These are phyloP conservation scores for Stagonosporopsis vannaccii DNA, from an alignment of 2,329 filamentous ascomycete genomes.

Conservation along the genomic window DNA sequence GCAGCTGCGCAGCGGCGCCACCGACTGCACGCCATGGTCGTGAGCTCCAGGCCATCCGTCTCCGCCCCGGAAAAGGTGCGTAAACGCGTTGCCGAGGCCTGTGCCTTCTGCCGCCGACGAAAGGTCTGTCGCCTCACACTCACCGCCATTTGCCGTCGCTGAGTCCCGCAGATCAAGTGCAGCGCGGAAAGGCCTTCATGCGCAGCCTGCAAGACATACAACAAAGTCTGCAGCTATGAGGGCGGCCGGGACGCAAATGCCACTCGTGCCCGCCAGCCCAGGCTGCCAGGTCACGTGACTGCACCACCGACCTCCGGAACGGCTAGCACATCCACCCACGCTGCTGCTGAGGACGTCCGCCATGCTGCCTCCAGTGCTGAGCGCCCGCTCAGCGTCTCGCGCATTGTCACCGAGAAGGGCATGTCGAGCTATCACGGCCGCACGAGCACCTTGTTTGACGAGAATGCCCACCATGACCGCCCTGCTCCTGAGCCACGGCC, in stretches of 20 bases:
- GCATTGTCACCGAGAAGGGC: slow-evolving; percentile 51
- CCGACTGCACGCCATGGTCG: neutral
- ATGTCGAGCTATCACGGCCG: slow-evolving; percentile 58
- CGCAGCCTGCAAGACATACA: slow-evolving; percentile 56
- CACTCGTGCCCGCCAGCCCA: slow-evolving; percentile 3
- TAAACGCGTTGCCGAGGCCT: slow-evolving; percentile 42
- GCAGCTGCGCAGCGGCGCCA: neutral
- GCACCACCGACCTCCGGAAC: neutral
- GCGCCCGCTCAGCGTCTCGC: slow-evolving; percentile 33
- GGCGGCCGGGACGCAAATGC: slow-evolving; percentile 24
- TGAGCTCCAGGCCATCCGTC: slow-evolving; percentile 5
- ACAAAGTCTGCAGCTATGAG: slow-evolving; percentile 54
- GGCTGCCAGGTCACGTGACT: neutral
- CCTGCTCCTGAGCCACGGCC: slow-evolving; percentile 21
- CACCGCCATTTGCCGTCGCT: neutral
- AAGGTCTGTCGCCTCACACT: slow-evolving; percentile 35
- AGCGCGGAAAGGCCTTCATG: slow-evolving; percentile 56
- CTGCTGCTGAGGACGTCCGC: neutral
- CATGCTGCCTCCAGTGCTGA: neutral
- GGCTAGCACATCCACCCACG: neutral
- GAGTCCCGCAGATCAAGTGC: slow-evolving; percentile 54
- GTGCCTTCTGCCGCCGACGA: slow-evolving; percentile 49
- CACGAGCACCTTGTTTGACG: slow-evolving; percentile 59
- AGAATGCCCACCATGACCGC: slow-evolving; percentile 34
- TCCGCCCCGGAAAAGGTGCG: slow-evolving; percentile 13